phyloP scores from a whole-genome alignment of 768 basidiomycete genomes.

The Suillus sp. region DNA sequence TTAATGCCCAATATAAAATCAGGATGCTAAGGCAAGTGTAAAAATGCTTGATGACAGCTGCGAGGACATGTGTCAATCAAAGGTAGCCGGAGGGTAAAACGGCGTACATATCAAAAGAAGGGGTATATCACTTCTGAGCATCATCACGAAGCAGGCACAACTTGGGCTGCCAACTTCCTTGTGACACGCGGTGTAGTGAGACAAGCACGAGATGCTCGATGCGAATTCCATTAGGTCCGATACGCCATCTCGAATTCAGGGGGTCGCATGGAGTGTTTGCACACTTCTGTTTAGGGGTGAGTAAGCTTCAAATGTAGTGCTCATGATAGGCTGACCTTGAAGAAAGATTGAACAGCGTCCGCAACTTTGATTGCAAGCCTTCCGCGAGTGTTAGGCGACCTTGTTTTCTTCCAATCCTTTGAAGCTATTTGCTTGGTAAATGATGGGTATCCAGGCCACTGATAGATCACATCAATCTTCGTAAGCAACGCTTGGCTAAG shows the following conservation, averaged over 20 bases:
- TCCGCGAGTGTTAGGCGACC: conserved; percentile 70
- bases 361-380: conserved; percentile 79
- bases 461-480: conserved; percentile 16
- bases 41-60: conserved; percentile 1
- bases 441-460: conserved; percentile 81
- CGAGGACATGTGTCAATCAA: neutral
- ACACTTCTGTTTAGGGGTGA: conserved; percentile 23
- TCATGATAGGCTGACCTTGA: conserved; percentile 43
- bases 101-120: neutral
- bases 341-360: conserved; percentile 67
- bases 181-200: conserved; percentile 75
- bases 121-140: neutral
- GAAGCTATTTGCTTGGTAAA: conserved; percentile 81
- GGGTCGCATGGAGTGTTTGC: conserved; percentile 16
- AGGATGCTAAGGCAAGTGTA: neutral
- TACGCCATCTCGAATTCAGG: conserved; percentile 22
- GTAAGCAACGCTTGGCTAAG: conserved; percentile 4
- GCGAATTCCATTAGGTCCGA: conserved; percentile 28
- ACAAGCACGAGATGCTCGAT: conserved; percentile 51
- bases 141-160: conserved; percentile 45
- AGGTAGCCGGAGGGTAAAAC: neutral
- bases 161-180: conserved; percentile 79
- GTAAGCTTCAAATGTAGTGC: neutral
- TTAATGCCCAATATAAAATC: neutral
- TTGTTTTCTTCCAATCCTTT: conserved; percentile 71